Base-by-base conservation (phyloP, 192 early-diverging fungal species). In the Podila epigama region DNA sequence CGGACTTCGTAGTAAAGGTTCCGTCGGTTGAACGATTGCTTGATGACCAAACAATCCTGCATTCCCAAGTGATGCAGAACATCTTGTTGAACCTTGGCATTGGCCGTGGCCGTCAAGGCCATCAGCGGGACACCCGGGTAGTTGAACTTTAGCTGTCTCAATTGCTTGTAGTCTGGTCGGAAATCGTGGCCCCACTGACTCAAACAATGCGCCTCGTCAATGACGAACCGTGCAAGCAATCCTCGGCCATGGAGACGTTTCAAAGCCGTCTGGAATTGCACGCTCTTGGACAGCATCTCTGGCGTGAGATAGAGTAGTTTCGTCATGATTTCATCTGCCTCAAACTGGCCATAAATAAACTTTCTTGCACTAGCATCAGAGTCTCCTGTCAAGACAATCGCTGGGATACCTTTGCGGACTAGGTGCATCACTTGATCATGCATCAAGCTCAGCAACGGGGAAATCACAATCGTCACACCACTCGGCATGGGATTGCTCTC, bases 101-200 rank as follows among this genome's bases (percentile, higher is more conserved):
- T 98, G 2, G 97, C 97, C 0, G 97, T 98, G 2, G 97, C 97
- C 0, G 97, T 98, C 40, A 98, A 78, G 20, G 97, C 97, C 92
- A 97, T 97, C 16, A 95, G 82, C 1, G 96, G 96, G 0, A 97
- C 83, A 18, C 87, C 83, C 0, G 91, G 91, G 68, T 91, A 98
- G 15, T 72, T 70, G n/a, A 68, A 40, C 66, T 90, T 87, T 33
- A 94, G 85, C 4, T 63, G 66, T 6, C 90, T 89, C 13, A 97
- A 73, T 58, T 88, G 86, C 72, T 92, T 96, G 67, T 96, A 97
- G 68, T 96, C 94, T 0, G 93, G 91, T 35, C 97, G 90, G 82
- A 99, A 99, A 75, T 99, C 96, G 64, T 98, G 97, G 15, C 97
- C 97, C 97, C 95, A 97, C 56, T 97, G 94, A 52, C 91, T 93